Percentiles rank a stretch among this genome's conserved stretches.
phyloP scores from a whole-genome alignment of 345 rosid genomes.

The Atalantia buxifolia region DNA sequence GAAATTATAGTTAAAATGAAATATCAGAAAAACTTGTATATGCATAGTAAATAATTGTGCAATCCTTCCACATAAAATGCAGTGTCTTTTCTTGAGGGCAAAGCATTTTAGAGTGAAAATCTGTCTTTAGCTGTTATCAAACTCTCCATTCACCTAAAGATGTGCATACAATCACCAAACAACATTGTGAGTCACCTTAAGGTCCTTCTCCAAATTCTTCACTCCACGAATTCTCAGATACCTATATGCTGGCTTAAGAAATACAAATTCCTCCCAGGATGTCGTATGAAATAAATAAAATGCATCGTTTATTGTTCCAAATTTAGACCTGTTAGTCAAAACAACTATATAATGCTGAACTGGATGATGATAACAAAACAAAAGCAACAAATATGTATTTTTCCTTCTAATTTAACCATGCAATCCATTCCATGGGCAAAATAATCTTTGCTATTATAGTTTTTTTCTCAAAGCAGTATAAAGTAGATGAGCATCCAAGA shows the following conservation, averaged over 20 bases:
- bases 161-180: not conserved
- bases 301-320: not conserved
- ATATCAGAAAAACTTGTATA: not conserved
- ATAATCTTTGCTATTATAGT: not conserved
- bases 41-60: not conserved
- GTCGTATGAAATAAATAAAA: not conserved
- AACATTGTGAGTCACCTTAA: not conserved
- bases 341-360: not conserved
- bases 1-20: not conserved
- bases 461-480: not conserved
- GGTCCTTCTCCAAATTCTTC: conserved; percentile 1
- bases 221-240: conserved; percentile 8
- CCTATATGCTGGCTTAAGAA: not conserved
- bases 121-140: not conserved
- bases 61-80: not conserved
- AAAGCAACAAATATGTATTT: not conserved
- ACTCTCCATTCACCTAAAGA: not conserved
- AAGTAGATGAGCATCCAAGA: not conserved
- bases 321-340: not conserved
- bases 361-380: not conserved
- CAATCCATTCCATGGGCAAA: not conserved
- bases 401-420: not conserved
- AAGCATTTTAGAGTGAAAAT: not conserved
- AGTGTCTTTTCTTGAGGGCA: not conserved
- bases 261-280: not conserved